Conservation (phyloP, 768 basidiomycete species). For the Auriscalpium vulgare region DNA sequence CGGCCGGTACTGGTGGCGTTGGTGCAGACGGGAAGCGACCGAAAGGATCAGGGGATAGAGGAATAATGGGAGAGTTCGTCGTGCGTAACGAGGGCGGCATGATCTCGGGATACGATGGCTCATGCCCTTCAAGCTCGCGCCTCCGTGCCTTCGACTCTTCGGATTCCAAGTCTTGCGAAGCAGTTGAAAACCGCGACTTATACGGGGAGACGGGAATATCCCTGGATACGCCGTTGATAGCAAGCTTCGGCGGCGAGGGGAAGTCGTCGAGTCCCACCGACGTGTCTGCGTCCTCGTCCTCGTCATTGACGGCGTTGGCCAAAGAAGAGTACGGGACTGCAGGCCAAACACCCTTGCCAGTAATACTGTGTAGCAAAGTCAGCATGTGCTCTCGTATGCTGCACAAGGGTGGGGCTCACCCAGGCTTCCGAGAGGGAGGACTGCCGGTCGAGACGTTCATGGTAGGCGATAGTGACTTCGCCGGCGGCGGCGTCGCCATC, state of each 20-base stretch:
- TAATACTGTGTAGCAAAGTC: neutral
- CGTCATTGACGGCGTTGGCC: constrained; percentile 11
- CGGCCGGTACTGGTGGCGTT: neutral
- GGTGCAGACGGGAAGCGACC: constrained; percentile 53
- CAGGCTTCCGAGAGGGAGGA: neutral
- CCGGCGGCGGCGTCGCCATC: neutral
- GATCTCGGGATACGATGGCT: constrained; percentile 36
- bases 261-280: constrained; percentile 20
- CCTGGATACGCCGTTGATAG: constrained; percentile 63
- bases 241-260: constrained; percentile 52
- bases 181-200: constrained; percentile 18
- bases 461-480: neutral
- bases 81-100: constrained; percentile 22
- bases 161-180: constrained; percentile 36
- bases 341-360: constrained; percentile 28
- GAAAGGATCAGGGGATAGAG: constrained; percentile 81
- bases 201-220: constrained; percentile 41
- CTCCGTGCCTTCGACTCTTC: constrained; percentile 35
- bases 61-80: constrained; percentile 57
- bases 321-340: constrained; percentile 36
- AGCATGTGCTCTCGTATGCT: neutral
- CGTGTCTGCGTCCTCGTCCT: neutral
- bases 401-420: neutral
- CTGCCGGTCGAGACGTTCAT: neutral
- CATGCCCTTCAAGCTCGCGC: constrained; percentile 42